Evolutionary conservation across 257 asterid species (phyloP), one percentile per base, ranked within the genome.

Genomic region (Hygrophila difformis): DNA sequence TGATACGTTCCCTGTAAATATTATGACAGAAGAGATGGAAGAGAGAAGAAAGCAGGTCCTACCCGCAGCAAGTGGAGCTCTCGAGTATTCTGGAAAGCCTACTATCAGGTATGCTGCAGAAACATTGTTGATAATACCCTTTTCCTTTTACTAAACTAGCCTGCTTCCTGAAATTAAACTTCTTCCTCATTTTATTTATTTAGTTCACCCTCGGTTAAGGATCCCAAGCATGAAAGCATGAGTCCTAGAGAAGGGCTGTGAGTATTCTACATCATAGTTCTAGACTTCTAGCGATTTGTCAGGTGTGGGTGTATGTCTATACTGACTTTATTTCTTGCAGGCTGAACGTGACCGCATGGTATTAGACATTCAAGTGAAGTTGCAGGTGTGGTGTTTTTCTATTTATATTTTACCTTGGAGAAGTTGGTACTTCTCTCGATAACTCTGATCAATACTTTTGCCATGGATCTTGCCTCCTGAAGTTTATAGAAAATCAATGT

Each of bases 271-370:
- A n/a, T n/a, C n/a, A n/a, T n/a, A n/a, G n/a, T n/a, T n/a, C n/a
- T n/a, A n/a, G n/a, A n/a, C n/a, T n/a, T n/a, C n/a, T n/a, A n/a
- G n/a, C n/a, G n/a, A n/a, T n/a, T n/a, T n/a, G n/a, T n/a, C n/a
- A n/a, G n/a, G n/a, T n/a, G n/a, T n/a, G n/a, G n/a, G n/a, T n/a
- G n/a, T n/a, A n/a, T n/a, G n/a, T n/a, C n/a, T n/a, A n/a, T n/a
- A n/a, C n/a, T 55, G 40, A 34, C 16, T 49, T 12, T 57, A 51
- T 71, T 38, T 51, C 51, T 44, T 56, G 38, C 76, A 87, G 96
- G 97, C 94, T 49, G 97, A 88, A 75, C 73, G 95, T 36, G 97
- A 88, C 55, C 94, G 95, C 65, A 88, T 84, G 97, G 97, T 88
- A 59, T 71, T 84, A 67, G 97, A 84, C 71, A 88, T 84, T 59